Evolutionary conservation across 768 basidiomycete species (phyloP).

Genomic region (Neoboletus subvelutipes): DNA sequence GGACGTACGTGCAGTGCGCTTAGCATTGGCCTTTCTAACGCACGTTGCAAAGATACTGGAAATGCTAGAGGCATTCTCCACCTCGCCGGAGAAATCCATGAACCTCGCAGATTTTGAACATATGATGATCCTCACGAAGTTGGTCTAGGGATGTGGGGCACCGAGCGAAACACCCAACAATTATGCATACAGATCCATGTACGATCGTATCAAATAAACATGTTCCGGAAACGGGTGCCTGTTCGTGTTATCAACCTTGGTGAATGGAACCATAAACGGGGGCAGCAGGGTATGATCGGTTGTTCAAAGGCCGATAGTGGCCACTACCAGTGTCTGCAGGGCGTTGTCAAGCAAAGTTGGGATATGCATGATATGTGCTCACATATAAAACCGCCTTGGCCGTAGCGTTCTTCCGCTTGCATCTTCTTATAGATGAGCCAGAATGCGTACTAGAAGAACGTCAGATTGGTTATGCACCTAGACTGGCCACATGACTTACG

Average conservation of each 20-base stretch:
- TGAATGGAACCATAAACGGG: conserved; percentile 37
- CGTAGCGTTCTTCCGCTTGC: conserved; percentile 82
- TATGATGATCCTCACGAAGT: conserved; percentile 67
- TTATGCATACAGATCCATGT: conserved; percentile 5
- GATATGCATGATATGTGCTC: conserved; percentile 32
- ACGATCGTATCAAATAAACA: background rate
- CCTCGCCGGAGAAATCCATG: conserved; percentile 66
- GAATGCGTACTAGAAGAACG: conserved; percentile 62
- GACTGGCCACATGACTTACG: conserved; percentile 30
- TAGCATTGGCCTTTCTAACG: background rate
- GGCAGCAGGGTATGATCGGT: conserved; percentile 22
- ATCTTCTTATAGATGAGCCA: conserved; percentile 92
- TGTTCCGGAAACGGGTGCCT: background rate
- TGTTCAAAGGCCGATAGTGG: conserved; percentile 33
- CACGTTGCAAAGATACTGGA: conserved; percentile 60
- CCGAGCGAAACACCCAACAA: background rate
- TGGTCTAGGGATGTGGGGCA: conserved; percentile 7
- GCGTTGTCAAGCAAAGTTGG: background rate
- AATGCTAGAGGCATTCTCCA: conserved; percentile 78
- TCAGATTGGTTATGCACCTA: background rate
- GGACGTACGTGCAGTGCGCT: conserved; percentile 49
- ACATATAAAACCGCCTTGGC: conserved; percentile 75
- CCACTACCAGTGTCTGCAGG: conserved; percentile 39
- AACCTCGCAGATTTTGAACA: conserved; percentile 65
- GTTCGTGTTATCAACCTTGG: conserved; percentile 7